Evolutionary conservation across 192 early-diverging fungal genomes (phyloP).

Genomic region (Coemansia sp.): DNA sequence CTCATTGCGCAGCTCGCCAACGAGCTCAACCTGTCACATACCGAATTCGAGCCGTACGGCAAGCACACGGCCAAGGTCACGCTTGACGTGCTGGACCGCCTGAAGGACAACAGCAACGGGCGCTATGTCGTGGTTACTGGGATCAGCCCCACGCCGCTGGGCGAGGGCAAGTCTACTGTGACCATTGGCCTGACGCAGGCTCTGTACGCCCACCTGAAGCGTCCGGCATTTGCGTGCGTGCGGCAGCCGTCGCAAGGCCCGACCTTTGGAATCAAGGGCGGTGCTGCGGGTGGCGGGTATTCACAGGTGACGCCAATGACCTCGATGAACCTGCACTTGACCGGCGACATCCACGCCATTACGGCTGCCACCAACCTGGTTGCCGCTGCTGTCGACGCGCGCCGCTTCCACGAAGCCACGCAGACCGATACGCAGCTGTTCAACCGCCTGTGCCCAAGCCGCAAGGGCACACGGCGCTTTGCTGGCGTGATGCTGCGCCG

Average conservation of each 20-base stretch:
- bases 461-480: constrained; percentile 80
- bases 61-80: constrained; percentile 84
- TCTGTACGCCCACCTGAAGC: constrained; percentile 86
- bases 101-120: constrained; percentile 73
- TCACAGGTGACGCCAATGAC: constrained; percentile 99
- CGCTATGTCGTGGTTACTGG: constrained; percentile 95
- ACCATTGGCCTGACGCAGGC: constrained; percentile 93
- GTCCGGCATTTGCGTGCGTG: constrained; percentile 90
- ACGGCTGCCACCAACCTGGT: constrained; percentile 96
- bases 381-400: constrained; percentile 95
- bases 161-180: constrained; percentile 98
- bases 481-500: constrained; percentile 82
- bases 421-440: constrained; percentile 65
- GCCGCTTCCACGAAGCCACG: constrained; percentile 96
- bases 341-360: constrained; percentile 98
- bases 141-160: constrained; percentile 97
- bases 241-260: constrained; percentile 99
- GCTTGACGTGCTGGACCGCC: constrained; percentile 74
- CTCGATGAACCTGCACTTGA: constrained; percentile 98
- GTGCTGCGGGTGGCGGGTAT: constrained; percentile 96
- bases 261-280: constrained; percentile 99
- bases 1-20: constrained; percentile 66
- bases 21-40: constrained; percentile 74
- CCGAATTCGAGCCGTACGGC: constrained; percentile 87
- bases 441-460: constrained; percentile 78